Evolutionary conservation across 768 basidiomycete genomes (phyloP).

Genomic region (Dictyophora rubrovolvata): DNA sequence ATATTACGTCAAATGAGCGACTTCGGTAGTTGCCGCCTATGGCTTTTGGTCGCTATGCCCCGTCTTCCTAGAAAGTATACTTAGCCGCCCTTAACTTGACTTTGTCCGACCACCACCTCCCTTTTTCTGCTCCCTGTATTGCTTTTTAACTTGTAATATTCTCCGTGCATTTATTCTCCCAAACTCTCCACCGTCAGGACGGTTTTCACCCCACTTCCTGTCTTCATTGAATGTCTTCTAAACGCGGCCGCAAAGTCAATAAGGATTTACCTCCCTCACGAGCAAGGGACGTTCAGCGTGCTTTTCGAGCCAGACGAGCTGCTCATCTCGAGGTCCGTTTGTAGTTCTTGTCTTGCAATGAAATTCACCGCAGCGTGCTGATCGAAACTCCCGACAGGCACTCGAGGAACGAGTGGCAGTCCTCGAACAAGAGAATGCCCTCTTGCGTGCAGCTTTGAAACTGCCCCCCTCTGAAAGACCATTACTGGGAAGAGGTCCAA

Average conservation of each 20-base stretch:
- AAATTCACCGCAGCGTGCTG: conserved; percentile 22
- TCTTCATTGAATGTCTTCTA: conserved; percentile 55
- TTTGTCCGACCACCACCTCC: conserved; percentile 7
- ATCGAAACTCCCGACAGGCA: conserved; percentile 36
- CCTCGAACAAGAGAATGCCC: conserved; percentile 75
- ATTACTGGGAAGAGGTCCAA: conserved; percentile 73
- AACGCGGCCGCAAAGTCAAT: conserved; percentile 78
- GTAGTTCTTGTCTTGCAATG: conserved; percentile 14
- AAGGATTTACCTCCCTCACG: conserved; percentile 61
- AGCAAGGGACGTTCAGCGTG: conserved; percentile 81
- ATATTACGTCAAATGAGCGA: conserved; percentile 8
- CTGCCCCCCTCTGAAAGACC: conserved; percentile 66
- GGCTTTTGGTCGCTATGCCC: conserved; percentile 9
- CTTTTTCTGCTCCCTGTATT: conserved; percentile 6
- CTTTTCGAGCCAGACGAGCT: conserved; percentile 80
- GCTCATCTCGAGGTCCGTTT: conserved; percentile 68
- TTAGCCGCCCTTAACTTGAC: conserved; percentile 6
- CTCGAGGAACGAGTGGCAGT: conserved; percentile 72
- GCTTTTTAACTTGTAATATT: conserved; percentile 7
- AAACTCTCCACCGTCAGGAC: conserved; percentile 6
- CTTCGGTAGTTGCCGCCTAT: conserved; percentile 5
- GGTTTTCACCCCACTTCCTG: conserved; percentile 10
- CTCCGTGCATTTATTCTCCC: conserved; percentile 3
- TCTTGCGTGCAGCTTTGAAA: conserved; percentile 59
- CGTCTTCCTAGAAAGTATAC: neutral